Conservation (phyloP, 345 rosid genomes). For the Arabis alpina region DNA sequence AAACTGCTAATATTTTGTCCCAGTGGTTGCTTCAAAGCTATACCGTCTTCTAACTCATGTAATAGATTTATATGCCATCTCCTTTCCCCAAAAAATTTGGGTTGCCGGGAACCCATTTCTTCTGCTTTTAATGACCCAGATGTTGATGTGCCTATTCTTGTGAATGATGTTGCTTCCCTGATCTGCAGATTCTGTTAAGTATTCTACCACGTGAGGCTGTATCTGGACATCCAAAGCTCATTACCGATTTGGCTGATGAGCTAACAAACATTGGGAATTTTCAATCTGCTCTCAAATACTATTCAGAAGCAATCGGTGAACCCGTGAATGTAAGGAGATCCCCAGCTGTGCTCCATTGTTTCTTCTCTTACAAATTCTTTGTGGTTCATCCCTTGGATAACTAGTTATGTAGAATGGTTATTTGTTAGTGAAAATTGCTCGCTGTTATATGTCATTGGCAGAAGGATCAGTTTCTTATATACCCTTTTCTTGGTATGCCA, state of each 20-base stretch:
- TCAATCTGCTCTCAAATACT: conserved; percentile 74
- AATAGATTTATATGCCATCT: conserved; percentile 8
- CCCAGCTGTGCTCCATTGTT: conserved; percentile 22
- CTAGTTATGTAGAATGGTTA: conserved; percentile 41
- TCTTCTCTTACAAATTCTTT: conserved; percentile 25
- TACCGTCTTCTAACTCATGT: conserved; percentile 7
- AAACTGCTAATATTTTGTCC: conserved; percentile 1
- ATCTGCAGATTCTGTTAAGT: conserved; percentile 57
- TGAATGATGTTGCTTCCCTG: conserved; percentile 31
- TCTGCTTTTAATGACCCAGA: conserved; percentile 13
- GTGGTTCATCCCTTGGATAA: conserved; percentile 29
- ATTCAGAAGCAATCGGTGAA: conserved; percentile 59
- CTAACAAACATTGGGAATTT: conserved; percentile 60
- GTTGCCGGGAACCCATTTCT: conserved; percentile 5
- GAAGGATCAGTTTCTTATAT: conserved; percentile 58
- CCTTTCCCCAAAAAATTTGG: conserved; percentile 15
- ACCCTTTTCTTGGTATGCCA: too few relatives aligned
- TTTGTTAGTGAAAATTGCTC: conserved; percentile 68
- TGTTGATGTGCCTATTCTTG: conserved; percentile 21
- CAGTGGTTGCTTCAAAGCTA: too few relatives aligned
- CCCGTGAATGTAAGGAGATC: conserved; percentile 58
- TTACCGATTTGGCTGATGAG: conserved; percentile 67
- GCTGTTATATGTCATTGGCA: conserved; percentile 62
- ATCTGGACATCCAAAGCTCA: conserved; percentile 51
- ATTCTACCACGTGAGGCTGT: conserved; percentile 49